A percentile compares a stretch with the other conserved stretches of the same genome.
Conservation (phyloP, 106 monocot species). For the Dactylorhiza incarnata region DNA sequence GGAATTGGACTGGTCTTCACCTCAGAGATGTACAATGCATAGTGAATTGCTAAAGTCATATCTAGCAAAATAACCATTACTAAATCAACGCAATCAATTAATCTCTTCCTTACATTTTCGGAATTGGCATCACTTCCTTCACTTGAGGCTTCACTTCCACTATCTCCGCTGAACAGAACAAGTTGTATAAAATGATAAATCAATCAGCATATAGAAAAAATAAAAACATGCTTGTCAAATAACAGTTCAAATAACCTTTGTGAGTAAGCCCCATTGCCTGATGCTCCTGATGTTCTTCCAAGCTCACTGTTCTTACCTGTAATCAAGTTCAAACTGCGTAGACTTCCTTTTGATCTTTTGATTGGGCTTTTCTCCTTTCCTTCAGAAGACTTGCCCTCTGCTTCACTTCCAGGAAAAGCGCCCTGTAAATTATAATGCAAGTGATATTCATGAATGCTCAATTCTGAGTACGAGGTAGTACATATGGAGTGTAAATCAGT, state of each 20-base stretch:
- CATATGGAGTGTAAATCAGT: not conserved
- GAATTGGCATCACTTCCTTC: constrained; percentile 96
- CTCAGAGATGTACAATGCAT: not conserved
- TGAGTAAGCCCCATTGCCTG: constrained; percentile 64
- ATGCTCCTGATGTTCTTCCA: constrained; percentile 62
- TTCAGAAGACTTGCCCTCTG: constrained; percentile 63
- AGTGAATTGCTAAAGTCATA: not conserved
- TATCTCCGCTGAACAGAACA: constrained; percentile 56
- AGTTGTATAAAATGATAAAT: not conserved
- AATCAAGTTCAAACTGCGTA: constrained; percentile 88
- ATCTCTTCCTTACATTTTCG: constrained; percentile 61
- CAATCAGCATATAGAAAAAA: not conserved
- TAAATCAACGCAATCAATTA: not conserved
- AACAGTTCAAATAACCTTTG: constrained; percentile 43
- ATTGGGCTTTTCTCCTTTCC: constrained; percentile 70
- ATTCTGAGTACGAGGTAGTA: not conserved
- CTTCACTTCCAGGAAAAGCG: constrained; percentile 36
- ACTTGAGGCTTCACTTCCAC: constrained; percentile 86
- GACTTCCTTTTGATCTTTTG: constrained; percentile 85
- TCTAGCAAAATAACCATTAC: constrained; percentile 1
- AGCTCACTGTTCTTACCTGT: constrained; percentile 74
- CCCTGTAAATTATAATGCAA: constrained; percentile 26
- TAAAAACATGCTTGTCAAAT: not conserved
- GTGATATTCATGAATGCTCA: constrained; percentile 1
- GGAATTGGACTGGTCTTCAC: not conserved